phyloP scores from a whole-genome alignment of 2,329 filamentous ascomycete species.

The Colletotrichum shisoi region DNA sequence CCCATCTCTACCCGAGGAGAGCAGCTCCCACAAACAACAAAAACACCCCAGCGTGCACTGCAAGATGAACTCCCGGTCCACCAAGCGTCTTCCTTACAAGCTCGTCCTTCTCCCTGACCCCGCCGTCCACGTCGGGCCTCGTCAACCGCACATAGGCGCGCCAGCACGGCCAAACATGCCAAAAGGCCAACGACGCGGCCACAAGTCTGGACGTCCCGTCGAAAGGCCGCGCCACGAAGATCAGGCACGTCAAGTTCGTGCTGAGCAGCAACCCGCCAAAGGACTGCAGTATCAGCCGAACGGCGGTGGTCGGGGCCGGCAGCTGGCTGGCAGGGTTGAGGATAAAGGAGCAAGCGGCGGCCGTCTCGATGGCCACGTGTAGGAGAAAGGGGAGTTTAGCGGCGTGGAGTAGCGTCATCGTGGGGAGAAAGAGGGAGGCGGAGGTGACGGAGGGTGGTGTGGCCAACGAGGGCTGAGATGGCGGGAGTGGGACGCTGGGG shows the following conservation, averaged over 20 bases:
- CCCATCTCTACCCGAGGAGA: slow-evolving; percentile 26
- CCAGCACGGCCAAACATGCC: slow-evolving; percentile 59
- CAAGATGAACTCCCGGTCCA: slow-evolving; percentile 57
- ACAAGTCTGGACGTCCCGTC: slow-evolving; percentile 48
- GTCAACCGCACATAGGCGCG: slow-evolving; percentile 52
- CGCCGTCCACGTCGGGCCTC: slow-evolving; percentile 32
- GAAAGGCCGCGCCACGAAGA: slow-evolving; percentile 47
- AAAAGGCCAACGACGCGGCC: slow-evolving; percentile 55
- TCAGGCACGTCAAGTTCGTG: slow-evolving; percentile 55
- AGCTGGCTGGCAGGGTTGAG: slow-evolving; percentile 54
- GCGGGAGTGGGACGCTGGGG: background rate
- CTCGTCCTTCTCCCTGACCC: slow-evolving; percentile 14
- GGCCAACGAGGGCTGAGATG: background rate
- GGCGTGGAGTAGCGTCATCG: slow-evolving; percentile 39
- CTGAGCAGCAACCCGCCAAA: slow-evolving; percentile 58
- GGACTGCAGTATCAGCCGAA: slow-evolving; percentile 55
- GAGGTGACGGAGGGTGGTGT: no score
- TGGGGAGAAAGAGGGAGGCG: background rate
- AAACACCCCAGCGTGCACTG: slow-evolving; percentile 53
- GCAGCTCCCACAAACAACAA: slow-evolving; percentile 47
- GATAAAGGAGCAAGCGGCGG: slow-evolving; percentile 58
- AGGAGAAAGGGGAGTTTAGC: slow-evolving; percentile 49
- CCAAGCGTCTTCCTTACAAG: slow-evolving; percentile 49
- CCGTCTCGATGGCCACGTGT: slow-evolving; percentile 52
- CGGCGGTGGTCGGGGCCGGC: slow-evolving; percentile 50